Evolutionary conservation across 176 grass and related monocot genomes (phyloP).

Genomic region (Juncus inflexus): DNA sequence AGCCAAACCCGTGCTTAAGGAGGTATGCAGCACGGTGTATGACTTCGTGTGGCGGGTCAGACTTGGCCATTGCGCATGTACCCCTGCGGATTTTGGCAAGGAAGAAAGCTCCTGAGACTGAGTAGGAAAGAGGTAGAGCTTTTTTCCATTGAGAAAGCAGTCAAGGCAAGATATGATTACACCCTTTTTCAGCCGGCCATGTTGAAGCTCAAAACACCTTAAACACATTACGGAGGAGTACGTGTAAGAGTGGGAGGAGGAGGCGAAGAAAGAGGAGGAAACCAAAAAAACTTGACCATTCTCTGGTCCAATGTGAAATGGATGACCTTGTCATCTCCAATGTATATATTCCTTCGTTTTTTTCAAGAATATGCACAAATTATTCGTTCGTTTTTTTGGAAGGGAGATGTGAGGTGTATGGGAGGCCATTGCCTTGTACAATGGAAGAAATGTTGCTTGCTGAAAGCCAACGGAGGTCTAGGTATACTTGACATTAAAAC

Average conservation of each 20-base stretch:
- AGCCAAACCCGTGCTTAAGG: constrained; percentile 62
- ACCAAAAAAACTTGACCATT: constrained; percentile 24
- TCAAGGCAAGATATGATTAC: constrained; percentile 80
- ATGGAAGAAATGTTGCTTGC: too few species aligned
- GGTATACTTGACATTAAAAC: too few species aligned
- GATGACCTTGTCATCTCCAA: constrained; percentile 69
- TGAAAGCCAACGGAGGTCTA: too few species aligned
- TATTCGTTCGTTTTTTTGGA: too few species aligned
- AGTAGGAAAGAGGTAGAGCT: constrained; percentile 61
- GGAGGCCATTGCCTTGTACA: too few species aligned
- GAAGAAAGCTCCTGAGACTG: constrained; percentile 32
- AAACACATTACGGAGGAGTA: constrained; percentile 34
- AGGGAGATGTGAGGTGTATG: too few species aligned
- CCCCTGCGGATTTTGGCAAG: constrained; percentile 60
- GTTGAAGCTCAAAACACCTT: constrained; percentile 42
- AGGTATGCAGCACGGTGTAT: constrained; percentile 57
- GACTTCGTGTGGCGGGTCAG: constrained; percentile 34
- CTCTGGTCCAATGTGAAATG: constrained; percentile 52
- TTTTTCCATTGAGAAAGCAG: constrained; percentile 68
- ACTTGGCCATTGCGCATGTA: constrained; percentile 53
- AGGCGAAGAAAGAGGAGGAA: constrained; percentile 35
- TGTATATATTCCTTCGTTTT: constrained; percentile 48
- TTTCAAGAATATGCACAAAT: too few species aligned
- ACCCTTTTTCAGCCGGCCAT: constrained; percentile 33
- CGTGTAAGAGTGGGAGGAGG: background rate